A percentile compares a stretch with the other conserved stretches of the same genome.
Conservation (phyloP, 176 grass and related monocot species). For the Echinochloa phyllopogon region DNA sequence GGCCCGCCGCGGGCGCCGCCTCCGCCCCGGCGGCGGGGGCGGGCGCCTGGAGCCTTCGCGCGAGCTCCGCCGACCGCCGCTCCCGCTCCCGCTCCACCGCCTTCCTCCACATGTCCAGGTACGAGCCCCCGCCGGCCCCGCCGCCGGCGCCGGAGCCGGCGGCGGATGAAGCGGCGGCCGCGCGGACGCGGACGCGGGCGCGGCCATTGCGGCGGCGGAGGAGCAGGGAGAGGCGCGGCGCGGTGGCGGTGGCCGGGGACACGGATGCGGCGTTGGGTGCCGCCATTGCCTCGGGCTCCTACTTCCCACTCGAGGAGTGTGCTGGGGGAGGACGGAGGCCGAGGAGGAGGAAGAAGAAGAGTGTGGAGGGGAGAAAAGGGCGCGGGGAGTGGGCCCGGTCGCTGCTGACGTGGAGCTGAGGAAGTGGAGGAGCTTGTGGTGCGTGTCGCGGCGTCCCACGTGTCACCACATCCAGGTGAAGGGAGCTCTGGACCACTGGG, state of each 20-base stretch:
- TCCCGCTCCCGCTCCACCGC: constrained; percentile 63
- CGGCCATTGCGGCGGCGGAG: constrained; percentile 14
- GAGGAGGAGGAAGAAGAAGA: not conserved
- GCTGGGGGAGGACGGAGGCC: not conserved
- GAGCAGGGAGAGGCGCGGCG: constrained; percentile 1
- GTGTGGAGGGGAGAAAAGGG: constrained; percentile 18
- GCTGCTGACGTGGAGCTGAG: constrained; percentile 31
- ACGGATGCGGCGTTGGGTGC: constrained; percentile 18
- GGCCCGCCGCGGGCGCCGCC: not conserved
- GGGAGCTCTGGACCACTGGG: not conserved
- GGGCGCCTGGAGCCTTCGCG: constrained; percentile 30
- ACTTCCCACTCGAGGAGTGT: constrained; percentile 2
- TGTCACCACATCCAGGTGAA: not conserved
- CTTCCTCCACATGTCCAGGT: constrained; percentile 80
- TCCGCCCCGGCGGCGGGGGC: constrained; percentile 24
- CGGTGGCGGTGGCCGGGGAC: not conserved
- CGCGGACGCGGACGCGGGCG: not conserved
- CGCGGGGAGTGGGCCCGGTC: not conserved
- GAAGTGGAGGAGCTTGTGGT: constrained; percentile 15
- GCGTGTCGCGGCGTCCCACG: constrained; percentile 19
- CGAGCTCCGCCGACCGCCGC: constrained; percentile 55
- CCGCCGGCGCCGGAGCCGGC: constrained; percentile 10
- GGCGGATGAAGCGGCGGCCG: not conserved
- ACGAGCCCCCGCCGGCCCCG: constrained; percentile 33
- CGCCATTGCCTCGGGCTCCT: constrained; percentile 29